phyloP scores from a whole-genome alignment of 805 yeast genomes.

The Yarrowia deformans region DNA sequence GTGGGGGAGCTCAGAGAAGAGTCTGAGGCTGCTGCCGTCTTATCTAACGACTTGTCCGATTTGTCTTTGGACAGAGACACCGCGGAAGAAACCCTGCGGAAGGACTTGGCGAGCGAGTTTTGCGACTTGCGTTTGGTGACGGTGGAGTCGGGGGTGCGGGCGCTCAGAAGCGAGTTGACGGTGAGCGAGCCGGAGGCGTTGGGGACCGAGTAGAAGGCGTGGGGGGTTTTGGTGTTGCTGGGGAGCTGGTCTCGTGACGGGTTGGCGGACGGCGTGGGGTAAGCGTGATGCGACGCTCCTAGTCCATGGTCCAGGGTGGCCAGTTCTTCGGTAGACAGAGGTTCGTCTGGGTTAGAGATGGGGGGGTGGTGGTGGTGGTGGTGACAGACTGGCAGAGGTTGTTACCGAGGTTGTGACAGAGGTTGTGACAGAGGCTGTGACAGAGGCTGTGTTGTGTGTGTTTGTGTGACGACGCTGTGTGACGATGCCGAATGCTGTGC shows the following conservation, averaged over 20 bases:
- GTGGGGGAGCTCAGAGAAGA: neutral
- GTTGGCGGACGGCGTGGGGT: constrained; percentile 11
- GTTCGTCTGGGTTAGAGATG: constrained; percentile 38
- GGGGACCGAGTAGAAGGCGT: constrained; percentile 35
- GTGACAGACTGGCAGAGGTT: too few species aligned
- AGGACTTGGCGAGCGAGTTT: constrained; percentile 26
- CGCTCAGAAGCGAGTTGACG: constrained; percentile 23
- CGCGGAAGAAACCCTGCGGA: constrained; percentile 25
- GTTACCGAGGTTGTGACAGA: too few species aligned
- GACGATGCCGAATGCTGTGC: too few species aligned
- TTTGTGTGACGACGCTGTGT: too few species aligned
- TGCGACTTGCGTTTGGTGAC: constrained; percentile 32
- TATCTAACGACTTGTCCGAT: neutral
- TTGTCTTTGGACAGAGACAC: constrained; percentile 4
- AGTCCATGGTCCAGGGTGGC: constrained; percentile 38
- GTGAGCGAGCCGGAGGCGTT: constrained; percentile 37
- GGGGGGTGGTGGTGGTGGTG: neutral
- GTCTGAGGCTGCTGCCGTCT: neutral
- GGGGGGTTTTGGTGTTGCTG: constrained; percentile 6
- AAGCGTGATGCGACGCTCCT: constrained; percentile 35
- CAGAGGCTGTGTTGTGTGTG: too few species aligned
- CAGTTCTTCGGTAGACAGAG: constrained; percentile 32
- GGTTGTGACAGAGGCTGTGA: too few species aligned
- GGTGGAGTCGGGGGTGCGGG: constrained; percentile 1
- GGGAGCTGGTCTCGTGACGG: constrained; percentile 1